Evolutionary conservation across 257 asterid genomes (phyloP).

Genomic region (Solanum arcanum): DNA sequence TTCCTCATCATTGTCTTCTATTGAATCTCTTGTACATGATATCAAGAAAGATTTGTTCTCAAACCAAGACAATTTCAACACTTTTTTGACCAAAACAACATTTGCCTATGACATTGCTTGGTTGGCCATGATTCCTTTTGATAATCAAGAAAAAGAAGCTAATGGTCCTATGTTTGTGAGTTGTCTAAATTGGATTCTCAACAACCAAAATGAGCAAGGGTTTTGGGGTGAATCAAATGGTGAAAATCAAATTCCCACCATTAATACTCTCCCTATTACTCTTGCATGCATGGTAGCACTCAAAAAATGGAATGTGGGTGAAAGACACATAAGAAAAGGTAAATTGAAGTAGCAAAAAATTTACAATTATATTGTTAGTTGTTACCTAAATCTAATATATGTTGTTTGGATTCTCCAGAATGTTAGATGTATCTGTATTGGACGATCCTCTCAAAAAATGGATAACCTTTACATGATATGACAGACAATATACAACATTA

Average conservation of each 20-base stretch:
- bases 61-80: background rate
- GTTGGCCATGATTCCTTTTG: conserved; percentile 44
- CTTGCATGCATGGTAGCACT: conserved; percentile 48
- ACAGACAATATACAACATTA: background rate
- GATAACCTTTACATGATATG: background rate
- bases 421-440: background rate
- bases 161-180: conserved; percentile 30
- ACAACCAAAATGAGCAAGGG: conserved; percentile 36
- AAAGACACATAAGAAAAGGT: conserved; percentile 22
- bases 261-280: conserved; percentile 40
- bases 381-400: background rate
- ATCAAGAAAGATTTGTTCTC: conserved; percentile 25
- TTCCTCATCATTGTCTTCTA: conserved; percentile 6
- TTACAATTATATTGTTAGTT: background rate
- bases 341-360: background rate
- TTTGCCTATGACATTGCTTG: conserved; percentile 59
- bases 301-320: conserved; percentile 27
- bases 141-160: background rate
- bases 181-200: conserved; percentile 35
- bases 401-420: background rate
- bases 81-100: conserved; percentile 8
- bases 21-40: conserved; percentile 20
- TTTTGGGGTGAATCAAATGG: conserved; percentile 37
- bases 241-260: conserved; percentile 20
- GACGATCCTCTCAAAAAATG: background rate